Evolutionary conservation across 106 monocot genomes (phyloP), one percentile per base, ranked within the genome.

Genomic region (Allium cepa): DNA sequence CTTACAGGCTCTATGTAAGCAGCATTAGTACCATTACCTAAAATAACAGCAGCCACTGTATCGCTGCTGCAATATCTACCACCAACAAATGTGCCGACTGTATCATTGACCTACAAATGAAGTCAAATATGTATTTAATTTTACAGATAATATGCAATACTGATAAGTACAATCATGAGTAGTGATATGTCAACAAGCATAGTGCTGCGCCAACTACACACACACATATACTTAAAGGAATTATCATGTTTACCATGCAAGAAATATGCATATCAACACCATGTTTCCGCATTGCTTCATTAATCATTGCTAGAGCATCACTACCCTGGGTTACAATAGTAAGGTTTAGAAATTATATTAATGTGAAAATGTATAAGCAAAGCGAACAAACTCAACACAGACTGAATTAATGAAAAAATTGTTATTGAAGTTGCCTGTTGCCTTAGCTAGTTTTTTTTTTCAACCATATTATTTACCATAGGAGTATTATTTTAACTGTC

Each of bases 11-110:
- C 94, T 7, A 94, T 78, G 73, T 90, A 94, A 26, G 94, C 94
- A 50, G 94, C 94, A 83, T 94, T 94, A 66, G 90, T 90, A 62
- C 90, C 94, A 68, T 87, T 87, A 14, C 90, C 94, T 72, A 94
- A 73, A 76, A 90, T 90, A 17, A 94, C 82, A 70, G 90, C 94
- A 74, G 78, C 84, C 66, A 75, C 75, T 74, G 83, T 90, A 77
- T 94, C 82, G 11, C 82, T 67, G 64, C 90, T 82, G 50, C 78
- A 16, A 59, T 90, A 94, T 64, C 84, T 90, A 53, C 87, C 90
- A 60, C 87, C 87, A 63, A 90, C 85, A 69, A 94, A 75, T 17
- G 87, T 90, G 27, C 94, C 94, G 8, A 90, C 79, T 17, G 94
- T 78, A 59, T 94, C 90, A 74, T 94, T 94, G 11, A 90, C 83